Evolutionary conservation across 2,329 filamentous ascomycete genomes (phyloP).

Genomic region (Sodiomyces alkalinus): DNA sequence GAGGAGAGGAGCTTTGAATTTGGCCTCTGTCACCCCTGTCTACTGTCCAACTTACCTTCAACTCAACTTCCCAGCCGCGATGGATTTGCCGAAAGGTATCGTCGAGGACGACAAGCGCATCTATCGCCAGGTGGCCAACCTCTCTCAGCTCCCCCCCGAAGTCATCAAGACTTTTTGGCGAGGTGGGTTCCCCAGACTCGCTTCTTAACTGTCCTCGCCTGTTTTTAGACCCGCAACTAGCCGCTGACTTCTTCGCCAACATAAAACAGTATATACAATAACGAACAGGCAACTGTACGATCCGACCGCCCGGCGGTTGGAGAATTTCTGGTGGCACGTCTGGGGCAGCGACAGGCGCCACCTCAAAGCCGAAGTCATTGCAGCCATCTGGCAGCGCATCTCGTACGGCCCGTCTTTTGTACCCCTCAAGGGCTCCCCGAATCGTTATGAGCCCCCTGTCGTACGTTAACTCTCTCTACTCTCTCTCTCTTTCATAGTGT

Average conservation of each 20-base stretch:
- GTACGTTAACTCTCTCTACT: conserved; percentile 20
- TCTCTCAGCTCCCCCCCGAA: conserved; percentile 6
- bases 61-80: not conserved
- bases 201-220: not conserved
- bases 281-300: conserved; percentile 43
- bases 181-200: conserved; percentile 5
- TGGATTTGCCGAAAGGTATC: conserved; percentile 9
- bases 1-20: too few species aligned
- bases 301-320: conserved; percentile 45
- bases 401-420: conserved; percentile 42
- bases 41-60: not conserved
- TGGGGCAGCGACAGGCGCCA: conserved; percentile 41
- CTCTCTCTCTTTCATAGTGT: not conserved
- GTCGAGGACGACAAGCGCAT: conserved; percentile 9
- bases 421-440: conserved; percentile 35
- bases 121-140: conserved; percentile 6
- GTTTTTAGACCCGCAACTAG: too few species aligned
- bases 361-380: conserved; percentile 36
- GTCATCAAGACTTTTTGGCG: conserved; percentile 8
- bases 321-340: conserved; percentile 54
- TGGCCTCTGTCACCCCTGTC: too few species aligned
- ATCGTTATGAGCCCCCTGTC: conserved; percentile 35
- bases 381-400: conserved; percentile 40
- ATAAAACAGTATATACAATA: conserved; percentile 39
- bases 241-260: not conserved